Base-by-base conservation (phyloP, 352 stramenopile species). In the Phytopythium sindhum region DNA sequence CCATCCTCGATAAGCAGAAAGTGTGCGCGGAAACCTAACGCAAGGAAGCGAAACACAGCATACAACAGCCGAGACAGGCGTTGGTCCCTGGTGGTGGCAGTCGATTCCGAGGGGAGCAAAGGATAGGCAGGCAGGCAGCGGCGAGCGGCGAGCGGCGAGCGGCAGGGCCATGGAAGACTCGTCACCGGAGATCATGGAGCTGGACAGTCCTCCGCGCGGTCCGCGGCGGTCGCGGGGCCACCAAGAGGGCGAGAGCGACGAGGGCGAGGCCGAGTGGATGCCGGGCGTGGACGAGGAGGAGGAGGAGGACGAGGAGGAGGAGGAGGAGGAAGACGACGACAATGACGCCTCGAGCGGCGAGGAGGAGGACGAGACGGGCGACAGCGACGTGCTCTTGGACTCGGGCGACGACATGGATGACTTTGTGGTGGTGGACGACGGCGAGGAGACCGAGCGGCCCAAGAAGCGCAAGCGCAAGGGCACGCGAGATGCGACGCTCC, bases 221-320 rank as follows among this genome's bases (percentile, higher is more conserved):
- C 28, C 41, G 33, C 19, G n/a, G 15, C 41, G 56, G 14, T 24
- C 21, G n/a, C 35, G 23, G 23, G 60, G 63, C 21, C n/a, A 21
- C 9, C 11, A 55, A 23, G 24, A 37, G 19, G 51, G 26, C 53
- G 60, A 59, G 42, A 54, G 53, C 17, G 47, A 61, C 44, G 73
- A 75, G 31, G 59, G 47, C 28, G 78, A 91, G 57, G 60, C 60
- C 3, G 76, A 84, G 60, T 85, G 76, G 78, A 60, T 70, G 23
- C 65, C 70, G 1, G 50, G 57, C 52, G 57, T 44, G 23, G 4
- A 42, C 19, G 35, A 55, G 61, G 55, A 61, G 21, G 56, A 61
- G 1, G 68, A 64, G 10, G 45, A 52, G 15, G 4, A 35, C 14
- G 33, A 57, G 57, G 53, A 60, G 29, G 54, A 57, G 1, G 70